A percentile compares a stretch with the other conserved stretches of the same genome.
Conservation (phyloP, 1,284 basidiomycete species). For the Vanrija pseudolonga region DNA sequence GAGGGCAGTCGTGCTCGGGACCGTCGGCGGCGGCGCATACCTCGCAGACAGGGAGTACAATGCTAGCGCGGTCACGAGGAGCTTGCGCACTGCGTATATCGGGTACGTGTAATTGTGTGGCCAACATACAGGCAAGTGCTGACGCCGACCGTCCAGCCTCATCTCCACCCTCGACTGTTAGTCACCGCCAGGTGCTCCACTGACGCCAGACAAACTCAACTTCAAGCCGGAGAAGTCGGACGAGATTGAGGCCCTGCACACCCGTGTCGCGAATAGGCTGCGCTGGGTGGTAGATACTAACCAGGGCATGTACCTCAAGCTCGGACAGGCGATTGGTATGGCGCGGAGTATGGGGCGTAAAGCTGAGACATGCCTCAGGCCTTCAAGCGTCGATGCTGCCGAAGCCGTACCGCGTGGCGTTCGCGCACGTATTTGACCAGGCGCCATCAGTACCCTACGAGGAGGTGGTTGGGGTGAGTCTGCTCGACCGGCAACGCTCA, state of each 20-base stretch:
- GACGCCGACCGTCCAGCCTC: conserved; percentile 28
- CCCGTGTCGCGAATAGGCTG: conserved; percentile 73
- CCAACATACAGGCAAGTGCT: too few species aligned
- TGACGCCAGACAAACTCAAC: conserved; percentile 64
- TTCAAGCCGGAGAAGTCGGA: conserved; percentile 63
- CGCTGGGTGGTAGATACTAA: conserved; percentile 71
- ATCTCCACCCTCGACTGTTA: conserved; percentile 46
- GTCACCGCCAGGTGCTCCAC: background rate
- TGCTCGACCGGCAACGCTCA: too few species aligned
- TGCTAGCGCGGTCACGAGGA: conserved; percentile 64
- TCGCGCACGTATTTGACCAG: conserved; percentile 75
- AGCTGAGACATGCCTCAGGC: conserved; percentile 55
- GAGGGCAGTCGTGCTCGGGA: conserved; percentile 8
- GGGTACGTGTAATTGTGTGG: conserved; percentile 48
- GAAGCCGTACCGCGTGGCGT: conserved; percentile 72
- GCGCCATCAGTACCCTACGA: conserved; percentile 76
- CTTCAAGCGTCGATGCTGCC: conserved; percentile 80
- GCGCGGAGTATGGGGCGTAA: background rate
- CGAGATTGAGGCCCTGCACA: conserved; percentile 70
- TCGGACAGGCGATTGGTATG: conserved; percentile 58
- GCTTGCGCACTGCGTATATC: conserved; percentile 63
- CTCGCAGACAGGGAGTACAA: conserved; percentile 60
- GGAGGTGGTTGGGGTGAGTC: conserved; percentile 51
- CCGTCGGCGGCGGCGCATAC: conserved; percentile 54
- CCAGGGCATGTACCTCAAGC: conserved; percentile 84